These are phyloP conservation scores for Posidonia oceanica DNA, from an alignment of 116 monocot genomes.

Conservation along the genomic window DNA sequence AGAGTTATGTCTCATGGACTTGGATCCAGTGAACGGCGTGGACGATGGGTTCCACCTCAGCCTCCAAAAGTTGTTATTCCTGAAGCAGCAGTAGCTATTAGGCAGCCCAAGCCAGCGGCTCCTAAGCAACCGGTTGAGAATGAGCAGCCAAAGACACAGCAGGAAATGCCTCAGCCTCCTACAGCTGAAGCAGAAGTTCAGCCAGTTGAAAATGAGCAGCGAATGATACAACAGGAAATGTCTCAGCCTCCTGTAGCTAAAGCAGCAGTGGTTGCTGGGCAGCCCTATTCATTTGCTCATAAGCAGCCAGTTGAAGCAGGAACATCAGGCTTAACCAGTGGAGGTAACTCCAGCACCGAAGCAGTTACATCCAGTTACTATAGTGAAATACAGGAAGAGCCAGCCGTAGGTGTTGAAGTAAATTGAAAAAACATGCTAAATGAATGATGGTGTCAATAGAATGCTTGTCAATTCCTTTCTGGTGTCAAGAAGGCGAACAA, in stretches of 20 bases:
- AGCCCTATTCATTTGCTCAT: neutral
- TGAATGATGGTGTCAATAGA: too few species aligned
- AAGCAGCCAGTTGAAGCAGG: neutral
- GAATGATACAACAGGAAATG: neutral
- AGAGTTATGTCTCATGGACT: conserved; percentile 13
- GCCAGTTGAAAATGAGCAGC: conserved; percentile 4
- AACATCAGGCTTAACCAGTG: neutral
- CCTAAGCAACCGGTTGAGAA: conserved; percentile 1
- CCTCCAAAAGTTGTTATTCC: conserved; percentile 73
- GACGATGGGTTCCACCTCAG: conserved; percentile 86
- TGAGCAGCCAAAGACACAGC: conserved; percentile 1
- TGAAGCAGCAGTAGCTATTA: conserved; percentile 67
- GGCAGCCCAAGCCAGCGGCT: conserved; percentile 43
- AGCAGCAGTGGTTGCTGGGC: neutral
- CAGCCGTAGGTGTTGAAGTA: too few species aligned
- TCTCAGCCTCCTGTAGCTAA: neutral
- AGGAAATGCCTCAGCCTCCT: neutral
- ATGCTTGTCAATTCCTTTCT: too few species aligned
- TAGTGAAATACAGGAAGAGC: too few species aligned
- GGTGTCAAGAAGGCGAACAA: too few species aligned
- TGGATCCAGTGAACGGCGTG: conserved; percentile 10
- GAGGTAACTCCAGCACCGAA: neutral
- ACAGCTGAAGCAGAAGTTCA: conserved; percentile 1
- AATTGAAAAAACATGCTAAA: too few species aligned
- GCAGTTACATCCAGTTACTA: neutral